phyloP scores from a whole-genome alignment of 2,329 filamentous ascomycete species.

The Whalleya microplaca region DNA sequence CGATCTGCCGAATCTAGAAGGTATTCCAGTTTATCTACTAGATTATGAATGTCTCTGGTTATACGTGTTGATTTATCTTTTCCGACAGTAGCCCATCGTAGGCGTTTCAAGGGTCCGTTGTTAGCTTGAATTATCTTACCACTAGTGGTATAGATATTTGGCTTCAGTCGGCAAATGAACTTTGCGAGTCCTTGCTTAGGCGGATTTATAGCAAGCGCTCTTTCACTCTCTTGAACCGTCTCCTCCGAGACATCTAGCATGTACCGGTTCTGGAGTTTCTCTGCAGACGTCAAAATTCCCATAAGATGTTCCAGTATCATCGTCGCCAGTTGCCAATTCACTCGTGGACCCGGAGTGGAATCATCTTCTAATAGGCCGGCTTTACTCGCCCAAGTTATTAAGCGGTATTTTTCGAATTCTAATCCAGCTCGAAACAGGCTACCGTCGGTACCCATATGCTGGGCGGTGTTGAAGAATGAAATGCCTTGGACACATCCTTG shows the following conservation, averaged over 20 bases:
- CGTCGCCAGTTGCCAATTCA: conserved; percentile 26
- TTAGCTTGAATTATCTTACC: conserved; percentile 22
- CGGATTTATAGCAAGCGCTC: background rate
- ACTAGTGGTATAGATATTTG: conserved; percentile 17
- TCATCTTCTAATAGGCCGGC: conserved; percentile 18
- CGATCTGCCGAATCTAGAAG: conserved; percentile 25
- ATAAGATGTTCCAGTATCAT: conserved; percentile 21
- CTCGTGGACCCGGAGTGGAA: conserved; percentile 4
- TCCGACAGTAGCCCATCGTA: conserved; percentile 23
- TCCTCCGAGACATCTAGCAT: conserved; percentile 23
- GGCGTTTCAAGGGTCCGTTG: conserved; percentile 17
- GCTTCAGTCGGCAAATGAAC: conserved; percentile 19
- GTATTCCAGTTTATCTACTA: conserved; percentile 18
- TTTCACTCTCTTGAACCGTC: conserved; percentile 8
- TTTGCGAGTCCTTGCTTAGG: conserved; percentile 17
- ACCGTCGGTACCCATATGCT: conserved; percentile 25
- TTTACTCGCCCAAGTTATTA: conserved; percentile 21
- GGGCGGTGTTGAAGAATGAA: conserved; percentile 23
- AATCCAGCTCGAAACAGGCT: conserved; percentile 22
- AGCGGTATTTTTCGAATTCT: conserved; percentile 26
- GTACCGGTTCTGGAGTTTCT: conserved; percentile 18
- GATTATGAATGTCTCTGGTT: conserved; percentile 13
- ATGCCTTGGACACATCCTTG: conserved; percentile 21
- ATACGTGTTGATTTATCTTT: conserved; percentile 18
- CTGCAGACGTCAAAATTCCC: conserved; percentile 20